These are phyloP conservation scores for Macrophomina pseudophaseolina DNA, from an alignment of 2,329 filamentous ascomycete species.

Conservation along the genomic window DNA sequence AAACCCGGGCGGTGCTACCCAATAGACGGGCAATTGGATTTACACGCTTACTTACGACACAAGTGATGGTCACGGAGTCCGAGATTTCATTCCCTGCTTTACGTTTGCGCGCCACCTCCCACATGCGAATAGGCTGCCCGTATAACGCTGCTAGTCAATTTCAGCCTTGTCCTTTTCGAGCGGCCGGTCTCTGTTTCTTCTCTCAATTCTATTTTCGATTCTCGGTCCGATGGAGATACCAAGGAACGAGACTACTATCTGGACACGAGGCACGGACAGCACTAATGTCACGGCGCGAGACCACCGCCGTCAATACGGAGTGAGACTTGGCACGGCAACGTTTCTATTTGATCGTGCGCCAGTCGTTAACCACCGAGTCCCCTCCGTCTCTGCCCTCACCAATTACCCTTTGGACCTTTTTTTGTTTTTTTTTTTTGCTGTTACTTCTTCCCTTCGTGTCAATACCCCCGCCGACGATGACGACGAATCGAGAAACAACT, in stretches of 20 bases:
- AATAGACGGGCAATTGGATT: slow-evolving; percentile 11
- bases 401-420: background rate
- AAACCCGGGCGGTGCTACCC: slow-evolving; percentile 4
- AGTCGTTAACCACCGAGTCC: background rate
- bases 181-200: background rate
- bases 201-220: slow-evolving; percentile 5
- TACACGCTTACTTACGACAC: slow-evolving; percentile 17
- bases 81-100: slow-evolving; percentile 2
- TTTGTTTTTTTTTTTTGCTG: background rate
- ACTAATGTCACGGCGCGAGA: background rate
- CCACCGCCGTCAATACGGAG: background rate
- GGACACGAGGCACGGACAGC: background rate
- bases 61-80: slow-evolving; percentile 24
- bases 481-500: background rate
- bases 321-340: background rate
- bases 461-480: background rate
- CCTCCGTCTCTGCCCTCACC: background rate
- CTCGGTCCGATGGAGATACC: slow-evolving; percentile 2
- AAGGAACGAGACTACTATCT: background rate
- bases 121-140: slow-evolving; percentile 7
- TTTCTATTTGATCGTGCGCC: background rate
- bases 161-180: background rate
- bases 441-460: background rate
- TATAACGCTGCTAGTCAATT: slow-evolving; percentile 5
- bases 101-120: slow-evolving; percentile 10